Evolutionary conservation across 345 rosid genomes (phyloP), one percentile per base, ranked within the genome.

Genomic region (Euphorbia peplus): DNA sequence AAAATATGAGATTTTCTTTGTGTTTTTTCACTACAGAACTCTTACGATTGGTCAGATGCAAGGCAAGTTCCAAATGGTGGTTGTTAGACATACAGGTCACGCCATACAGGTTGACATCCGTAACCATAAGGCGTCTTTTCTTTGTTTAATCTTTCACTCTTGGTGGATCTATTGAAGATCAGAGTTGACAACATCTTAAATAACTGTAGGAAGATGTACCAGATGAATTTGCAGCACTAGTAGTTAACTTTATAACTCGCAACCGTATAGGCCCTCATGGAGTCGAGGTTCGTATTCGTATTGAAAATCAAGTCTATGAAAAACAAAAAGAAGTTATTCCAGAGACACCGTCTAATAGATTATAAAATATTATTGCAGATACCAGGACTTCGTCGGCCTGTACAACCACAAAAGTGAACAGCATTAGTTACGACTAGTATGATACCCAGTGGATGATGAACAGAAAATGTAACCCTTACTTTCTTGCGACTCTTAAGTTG

Each of bases 1-100:
- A 22, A 18, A 5, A 19, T 53, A 35, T 41, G 60, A 63, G 67
- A 50, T n/a, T 42, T 62, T 56, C 14, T 55, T 51, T 66, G 51
- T 25, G 6, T 46, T 61, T 15, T 64, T 69, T 57, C 66, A 71
- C 63, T 26, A 72, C 82, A 93, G 98, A 79, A 62, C 89, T 39
- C 97, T 91, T 60, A 91, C 98, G 70, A 93, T 93, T 66, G 97
- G 96, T 58, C 97, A 93, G 82, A 93, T 93, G 98, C 97, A 91
- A 91, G 98, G 98, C 70, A 91, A 93, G 78, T 93, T 93, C 77
- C 98, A 93, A 79, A 89, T 93, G 97, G 89, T 91, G 24, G 93
- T 91, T 32, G 90, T 93, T 41, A 89, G 93, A 75, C 92, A 93
- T 80, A 88, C 98, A 0, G 97, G 97, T 52, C 98, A 93, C 85